Conservation (phyloP, 1,139 yeast species). For the Suhomyces chickasaworum region DNA sequence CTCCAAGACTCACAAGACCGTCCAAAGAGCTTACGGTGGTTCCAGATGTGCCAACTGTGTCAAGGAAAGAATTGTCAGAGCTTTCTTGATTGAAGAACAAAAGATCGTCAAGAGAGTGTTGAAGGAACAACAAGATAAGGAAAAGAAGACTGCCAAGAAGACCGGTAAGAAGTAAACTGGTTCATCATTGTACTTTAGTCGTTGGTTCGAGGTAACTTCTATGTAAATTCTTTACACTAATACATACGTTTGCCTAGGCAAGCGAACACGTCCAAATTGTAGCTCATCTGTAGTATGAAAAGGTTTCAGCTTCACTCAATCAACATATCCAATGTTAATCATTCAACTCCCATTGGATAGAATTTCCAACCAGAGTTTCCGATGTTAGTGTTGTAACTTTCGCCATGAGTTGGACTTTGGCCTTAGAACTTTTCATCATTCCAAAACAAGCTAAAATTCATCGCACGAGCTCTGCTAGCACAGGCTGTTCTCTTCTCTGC, state of each 20-base stretch:
- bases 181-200: conserved; percentile 23
- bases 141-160: conserved; percentile 60
- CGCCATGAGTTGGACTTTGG: too few species aligned
- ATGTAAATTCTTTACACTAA: conserved; percentile 25
- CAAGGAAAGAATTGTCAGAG: conserved; percentile 98
- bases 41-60: conserved; percentile 98
- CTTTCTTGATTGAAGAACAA: conserved; percentile 99
- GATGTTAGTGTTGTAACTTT: too few species aligned
- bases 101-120: conserved; percentile 98
- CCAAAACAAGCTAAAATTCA: not conserved
- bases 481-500: too few species aligned
- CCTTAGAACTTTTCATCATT: too few species aligned
- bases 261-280: conserved; percentile 5
- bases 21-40: conserved; percentile 99
- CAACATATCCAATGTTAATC: too few species aligned
- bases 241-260: conserved; percentile 19
- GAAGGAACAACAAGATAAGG: conserved; percentile 91
- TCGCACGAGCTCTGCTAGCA: not conserved
- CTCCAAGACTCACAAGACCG: conserved; percentile 96
- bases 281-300: not conserved
- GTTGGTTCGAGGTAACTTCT: conserved; percentile 21
- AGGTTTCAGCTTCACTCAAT: too few species aligned
- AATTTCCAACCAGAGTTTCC: too few species aligned
- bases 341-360: not conserved
- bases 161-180: conserved; percentile 39